Evolutionary conservation across 305 asterid genomes (phyloP).

Genomic region (Fraxinus platypoda): DNA sequence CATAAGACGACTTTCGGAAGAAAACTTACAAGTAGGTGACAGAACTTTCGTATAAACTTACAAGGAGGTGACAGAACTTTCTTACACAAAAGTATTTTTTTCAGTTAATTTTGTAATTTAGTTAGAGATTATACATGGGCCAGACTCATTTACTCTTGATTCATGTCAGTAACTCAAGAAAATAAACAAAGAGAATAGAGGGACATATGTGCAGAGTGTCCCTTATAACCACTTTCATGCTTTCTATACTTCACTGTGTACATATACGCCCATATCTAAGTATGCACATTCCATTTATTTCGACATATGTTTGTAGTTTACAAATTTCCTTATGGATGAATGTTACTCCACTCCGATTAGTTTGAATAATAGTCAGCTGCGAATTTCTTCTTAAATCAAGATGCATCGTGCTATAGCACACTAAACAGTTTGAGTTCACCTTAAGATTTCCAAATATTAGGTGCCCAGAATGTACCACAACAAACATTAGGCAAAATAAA

Average conservation of each 20-base stretch:
- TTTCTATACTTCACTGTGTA: not conserved
- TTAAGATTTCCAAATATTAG: constrained; percentile 14
- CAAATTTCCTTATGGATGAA: not conserved
- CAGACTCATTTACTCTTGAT: not conserved
- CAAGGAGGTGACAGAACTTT: not conserved
- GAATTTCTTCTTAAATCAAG: constrained; percentile 15
- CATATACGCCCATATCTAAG: not conserved
- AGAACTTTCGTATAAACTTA: no score
- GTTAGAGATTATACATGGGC: not conserved
- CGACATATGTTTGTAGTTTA: not conserved
- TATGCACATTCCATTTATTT: not conserved
- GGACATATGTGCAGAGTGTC: not conserved
- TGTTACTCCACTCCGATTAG: not conserved
- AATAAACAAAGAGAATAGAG: not conserved
- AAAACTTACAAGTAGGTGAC: not conserved
- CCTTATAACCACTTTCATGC: not conserved
- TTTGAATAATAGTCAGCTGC: not conserved
- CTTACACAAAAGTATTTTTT: not conserved
- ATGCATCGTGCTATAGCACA: not conserved
- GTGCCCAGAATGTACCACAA: constrained; percentile 23
- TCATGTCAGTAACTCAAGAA: not conserved
- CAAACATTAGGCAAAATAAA: constrained; percentile 11
- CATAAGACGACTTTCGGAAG: not conserved
- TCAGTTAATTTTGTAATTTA: not conserved
- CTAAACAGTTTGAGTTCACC: not conserved